Conservation (phyloP, 2,329 filamentous ascomycete species). For the Trichoderma hamatum region DNA sequence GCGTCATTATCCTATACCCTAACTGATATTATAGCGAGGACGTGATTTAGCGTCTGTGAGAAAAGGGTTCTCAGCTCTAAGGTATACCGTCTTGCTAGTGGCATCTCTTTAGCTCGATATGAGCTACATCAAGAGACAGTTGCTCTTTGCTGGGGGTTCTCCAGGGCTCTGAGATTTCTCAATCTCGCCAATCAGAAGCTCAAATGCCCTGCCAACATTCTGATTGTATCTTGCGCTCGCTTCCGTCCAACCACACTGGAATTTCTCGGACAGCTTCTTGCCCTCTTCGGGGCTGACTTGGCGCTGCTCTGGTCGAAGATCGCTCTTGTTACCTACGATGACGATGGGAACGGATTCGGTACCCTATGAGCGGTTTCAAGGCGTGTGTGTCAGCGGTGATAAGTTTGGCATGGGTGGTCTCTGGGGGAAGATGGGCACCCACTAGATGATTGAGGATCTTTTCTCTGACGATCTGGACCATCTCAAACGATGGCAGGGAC, state of each 20-base stretch:
- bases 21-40: background rate
- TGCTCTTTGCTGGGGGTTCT: conserved; percentile 77
- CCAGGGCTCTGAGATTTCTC: conserved; percentile 91
- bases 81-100: conserved; percentile 2
- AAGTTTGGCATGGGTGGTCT: background rate
- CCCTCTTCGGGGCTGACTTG: conserved; percentile 88
- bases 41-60: background rate
- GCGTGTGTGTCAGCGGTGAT: background rate
- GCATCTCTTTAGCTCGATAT: background rate
- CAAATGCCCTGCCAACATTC: conserved; percentile 90
- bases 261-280: conserved; percentile 79
- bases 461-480: conserved; percentile 93
- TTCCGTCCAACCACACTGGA: conserved; percentile 92
- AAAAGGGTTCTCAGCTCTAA: conserved; percentile 12
- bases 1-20: conserved; percentile 20
- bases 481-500: conserved; percentile 92
- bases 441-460: conserved; percentile 97
- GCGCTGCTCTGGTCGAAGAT: conserved; percentile 88
- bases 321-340: conserved; percentile 96
- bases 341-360: conserved; percentile 91
- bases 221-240: conserved; percentile 92
- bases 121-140: conserved; percentile 80
- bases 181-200: conserved; percentile 90
- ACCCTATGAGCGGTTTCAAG: conserved; percentile 58
- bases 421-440: conserved; percentile 37